phyloP scores from a whole-genome alignment of 2,329 filamentous ascomycete species.

The Phialocephala sp. region DNA sequence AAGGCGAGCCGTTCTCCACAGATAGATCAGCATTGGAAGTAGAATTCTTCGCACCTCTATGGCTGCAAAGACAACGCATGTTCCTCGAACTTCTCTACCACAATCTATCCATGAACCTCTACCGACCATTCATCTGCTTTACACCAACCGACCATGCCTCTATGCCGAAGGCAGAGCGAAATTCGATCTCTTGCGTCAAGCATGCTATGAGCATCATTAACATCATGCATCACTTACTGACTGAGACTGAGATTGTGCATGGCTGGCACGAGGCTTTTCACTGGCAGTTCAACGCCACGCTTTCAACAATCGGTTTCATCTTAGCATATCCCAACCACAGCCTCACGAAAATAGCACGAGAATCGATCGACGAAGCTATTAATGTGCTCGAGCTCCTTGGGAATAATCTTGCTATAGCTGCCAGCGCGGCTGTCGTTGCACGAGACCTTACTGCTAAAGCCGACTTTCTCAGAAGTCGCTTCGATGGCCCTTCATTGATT shows the following conservation, averaged over 20 bases:
- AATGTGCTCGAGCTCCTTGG: constrained; percentile 46
- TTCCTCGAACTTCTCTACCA: constrained; percentile 52
- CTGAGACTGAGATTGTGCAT: constrained; percentile 42
- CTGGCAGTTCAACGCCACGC: constrained; percentile 51
- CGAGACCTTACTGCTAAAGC: constrained; percentile 42
- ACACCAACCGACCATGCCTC: constrained; percentile 18
- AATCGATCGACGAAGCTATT: constrained; percentile 43
- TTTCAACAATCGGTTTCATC: constrained; percentile 49
- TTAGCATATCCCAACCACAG: constrained; percentile 46
- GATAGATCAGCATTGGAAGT: constrained; percentile 44
- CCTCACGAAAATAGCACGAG: not conserved
- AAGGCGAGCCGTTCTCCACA: constrained; percentile 45
- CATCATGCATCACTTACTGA: constrained; percentile 47
- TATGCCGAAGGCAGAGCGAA: constrained; percentile 37
- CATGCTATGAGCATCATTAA: constrained; percentile 47
- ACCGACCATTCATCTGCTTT: constrained; percentile 50
- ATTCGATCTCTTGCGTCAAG: constrained; percentile 41
- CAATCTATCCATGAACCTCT: constrained; percentile 46
- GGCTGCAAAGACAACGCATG: constrained; percentile 51
- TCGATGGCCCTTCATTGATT: not conserved
- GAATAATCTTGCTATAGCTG: constrained; percentile 44
- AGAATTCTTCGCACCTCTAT: constrained; percentile 46
- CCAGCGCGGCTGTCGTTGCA: constrained; percentile 44
- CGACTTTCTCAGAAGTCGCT: constrained; percentile 30
- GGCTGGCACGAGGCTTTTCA: constrained; percentile 49